These are phyloP conservation scores for Syzygium grande DNA, from an alignment of 345 rosid genomes.

Conservation along the genomic window DNA sequence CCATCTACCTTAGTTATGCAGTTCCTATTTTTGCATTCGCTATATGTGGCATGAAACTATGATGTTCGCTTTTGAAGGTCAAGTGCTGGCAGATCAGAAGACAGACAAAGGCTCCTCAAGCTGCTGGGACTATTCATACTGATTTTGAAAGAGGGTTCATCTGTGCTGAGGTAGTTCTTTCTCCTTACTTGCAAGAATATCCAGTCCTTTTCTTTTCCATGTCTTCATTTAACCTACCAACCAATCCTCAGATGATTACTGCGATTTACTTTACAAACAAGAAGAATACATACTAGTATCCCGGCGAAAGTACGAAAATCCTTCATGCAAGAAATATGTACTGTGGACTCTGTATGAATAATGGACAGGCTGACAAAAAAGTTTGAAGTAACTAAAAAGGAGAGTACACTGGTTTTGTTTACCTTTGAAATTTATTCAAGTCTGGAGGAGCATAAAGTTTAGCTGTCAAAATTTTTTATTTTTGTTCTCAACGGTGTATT, in stretches of 20 bases:
- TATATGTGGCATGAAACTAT: neutral
- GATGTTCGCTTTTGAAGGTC: conserved; percentile 43
- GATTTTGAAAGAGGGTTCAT: conserved; percentile 97
- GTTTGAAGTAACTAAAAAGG: neutral
- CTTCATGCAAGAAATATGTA: neutral
- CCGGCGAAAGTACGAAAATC: neutral
- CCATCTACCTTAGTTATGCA: neutral
- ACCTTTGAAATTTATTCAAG: neutral
- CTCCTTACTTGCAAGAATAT: neutral
- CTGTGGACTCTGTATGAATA: neutral
- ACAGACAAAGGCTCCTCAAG: conserved; percentile 95
- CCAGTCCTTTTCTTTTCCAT: neutral
- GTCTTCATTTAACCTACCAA: neutral
- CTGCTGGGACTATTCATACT: conserved; percentile 91
- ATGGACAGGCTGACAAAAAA: neutral
- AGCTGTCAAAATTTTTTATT: neutral
- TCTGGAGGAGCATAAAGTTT: neutral
- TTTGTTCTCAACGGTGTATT: neutral
- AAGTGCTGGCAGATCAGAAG: conserved; percentile 98
- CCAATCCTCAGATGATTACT: neutral
- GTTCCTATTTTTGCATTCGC: neutral
- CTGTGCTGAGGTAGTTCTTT: conserved; percentile 80
- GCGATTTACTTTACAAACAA: neutral
- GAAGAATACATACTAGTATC: neutral
- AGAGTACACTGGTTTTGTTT: neutral